Conservation (phyloP, 257 asterid genomes). For the Phtheirospermum japonicum region DNA sequence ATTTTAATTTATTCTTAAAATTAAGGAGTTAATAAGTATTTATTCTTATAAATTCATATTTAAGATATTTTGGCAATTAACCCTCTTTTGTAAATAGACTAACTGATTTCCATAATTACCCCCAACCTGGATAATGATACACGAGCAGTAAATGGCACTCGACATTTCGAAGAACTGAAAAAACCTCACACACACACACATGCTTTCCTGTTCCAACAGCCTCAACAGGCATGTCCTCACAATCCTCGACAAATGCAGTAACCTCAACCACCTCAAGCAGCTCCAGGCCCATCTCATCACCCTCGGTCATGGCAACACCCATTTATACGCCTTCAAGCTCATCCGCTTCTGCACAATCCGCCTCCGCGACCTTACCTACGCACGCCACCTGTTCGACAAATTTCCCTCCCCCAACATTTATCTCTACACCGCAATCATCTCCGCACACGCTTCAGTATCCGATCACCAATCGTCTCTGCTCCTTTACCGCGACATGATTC, state of each 20-base stretch:
- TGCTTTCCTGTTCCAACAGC: constrained; percentile 40
- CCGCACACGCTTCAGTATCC: constrained; percentile 40
- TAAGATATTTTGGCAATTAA: no score
- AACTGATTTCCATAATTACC: no score
- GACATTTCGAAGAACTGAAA: not conserved
- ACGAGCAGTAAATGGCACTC: no score
- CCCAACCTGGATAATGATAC: no score
- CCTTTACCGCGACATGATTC: constrained; percentile 59
- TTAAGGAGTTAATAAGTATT: no score
- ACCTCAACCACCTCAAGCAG: constrained; percentile 58
- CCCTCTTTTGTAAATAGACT: no score
- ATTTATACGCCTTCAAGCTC: constrained; percentile 75
- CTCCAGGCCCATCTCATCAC: constrained; percentile 68
- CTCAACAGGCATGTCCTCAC: constrained; percentile 46
- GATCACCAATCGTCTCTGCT: constrained; percentile 51
- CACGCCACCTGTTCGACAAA: constrained; percentile 63
- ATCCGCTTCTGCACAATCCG: constrained; percentile 62
- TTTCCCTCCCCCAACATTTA: constrained; percentile 52
- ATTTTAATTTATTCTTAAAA: no score
- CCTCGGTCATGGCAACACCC: constrained; percentile 62
- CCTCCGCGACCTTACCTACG: constrained; percentile 49
- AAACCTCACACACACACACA: constrained; percentile 24
- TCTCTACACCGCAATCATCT: constrained; percentile 58
- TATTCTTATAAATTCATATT: no score
- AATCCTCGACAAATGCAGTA: constrained; percentile 51